Conservation (phyloP, 495 filamentous ascomycete species). For the Mytilinidion resinicola region DNA sequence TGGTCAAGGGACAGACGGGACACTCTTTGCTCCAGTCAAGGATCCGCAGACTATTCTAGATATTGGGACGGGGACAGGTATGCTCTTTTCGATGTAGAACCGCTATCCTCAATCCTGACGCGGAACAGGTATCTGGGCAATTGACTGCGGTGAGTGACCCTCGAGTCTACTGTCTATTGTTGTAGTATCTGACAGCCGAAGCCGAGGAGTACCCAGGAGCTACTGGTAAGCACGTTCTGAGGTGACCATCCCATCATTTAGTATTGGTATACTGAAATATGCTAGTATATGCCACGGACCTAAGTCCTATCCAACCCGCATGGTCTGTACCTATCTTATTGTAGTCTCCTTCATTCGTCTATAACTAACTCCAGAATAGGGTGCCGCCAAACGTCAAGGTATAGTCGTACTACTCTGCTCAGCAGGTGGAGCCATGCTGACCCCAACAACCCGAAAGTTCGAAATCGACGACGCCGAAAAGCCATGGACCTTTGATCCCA, state of each 20-base stretch:
- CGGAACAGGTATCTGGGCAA: constrained; percentile 7
- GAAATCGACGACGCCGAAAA: constrained; percentile 17
- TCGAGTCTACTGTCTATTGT: too few species aligned
- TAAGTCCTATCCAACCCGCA: constrained; percentile 10
- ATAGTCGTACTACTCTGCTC: neutral
- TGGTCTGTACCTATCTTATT: neutral
- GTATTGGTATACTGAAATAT: too few species aligned
- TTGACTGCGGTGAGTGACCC: constrained; percentile 1
- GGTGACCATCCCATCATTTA: too few species aligned
- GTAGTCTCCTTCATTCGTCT: neutral
- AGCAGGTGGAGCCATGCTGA: neutral
- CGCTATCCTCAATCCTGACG: neutral
- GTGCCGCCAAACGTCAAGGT: constrained; percentile 12
- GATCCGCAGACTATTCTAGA: constrained; percentile 8
- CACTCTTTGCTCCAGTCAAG: constrained; percentile 3
- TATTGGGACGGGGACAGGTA: constrained; percentile 10
- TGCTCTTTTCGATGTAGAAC: neutral
- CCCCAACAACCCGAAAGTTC: neutral
- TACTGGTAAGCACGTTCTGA: neutral
- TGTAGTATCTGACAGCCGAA: too few species aligned
- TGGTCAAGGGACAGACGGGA: constrained; percentile 1
- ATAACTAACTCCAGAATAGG: neutral
- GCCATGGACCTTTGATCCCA: constrained; percentile 5
- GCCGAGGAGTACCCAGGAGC: constrained; percentile 8
- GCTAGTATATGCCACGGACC: constrained; percentile 4